Conservation (phyloP, 768 basidiomycete species). For the Neoboletus brunneissimus region DNA sequence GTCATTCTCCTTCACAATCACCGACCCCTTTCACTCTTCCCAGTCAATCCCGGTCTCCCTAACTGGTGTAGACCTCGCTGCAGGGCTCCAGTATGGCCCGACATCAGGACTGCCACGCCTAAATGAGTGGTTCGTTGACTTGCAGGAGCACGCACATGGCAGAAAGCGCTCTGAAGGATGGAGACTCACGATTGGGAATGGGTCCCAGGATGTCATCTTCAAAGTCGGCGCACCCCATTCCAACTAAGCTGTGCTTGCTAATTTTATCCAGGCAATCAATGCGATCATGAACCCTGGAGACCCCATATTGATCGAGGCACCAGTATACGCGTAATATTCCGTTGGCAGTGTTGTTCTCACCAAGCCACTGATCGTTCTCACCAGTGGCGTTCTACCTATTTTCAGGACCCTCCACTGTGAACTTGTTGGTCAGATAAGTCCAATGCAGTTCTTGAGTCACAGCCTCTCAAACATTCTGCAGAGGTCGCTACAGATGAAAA, state of each 20-base stretch:
- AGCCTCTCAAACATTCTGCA: conserved; percentile 29
- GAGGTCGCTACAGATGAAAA: conserved; percentile 76
- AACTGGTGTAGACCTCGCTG: conserved; percentile 54
- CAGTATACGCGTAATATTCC: conserved; percentile 64
- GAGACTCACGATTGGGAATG: conserved; percentile 73
- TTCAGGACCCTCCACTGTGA: conserved; percentile 56
- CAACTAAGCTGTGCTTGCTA: conserved; percentile 2
- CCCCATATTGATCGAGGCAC: conserved; percentile 75
- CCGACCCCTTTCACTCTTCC: conserved; percentile 44
- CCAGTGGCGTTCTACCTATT: conserved; percentile 65
- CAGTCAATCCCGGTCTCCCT: conserved; percentile 53
- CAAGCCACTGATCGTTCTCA: conserved; percentile 7
- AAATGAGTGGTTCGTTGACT: conserved; percentile 60
- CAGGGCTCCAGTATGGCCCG: conserved; percentile 74
- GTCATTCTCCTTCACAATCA: conserved; percentile 64
- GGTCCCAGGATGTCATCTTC: conserved; percentile 86
- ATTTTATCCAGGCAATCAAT: conserved; percentile 54
- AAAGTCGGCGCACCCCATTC: conserved; percentile 50
- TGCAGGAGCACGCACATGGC: conserved; percentile 72
- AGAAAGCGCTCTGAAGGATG: conserved; percentile 64
- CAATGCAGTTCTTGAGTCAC: not conserved
- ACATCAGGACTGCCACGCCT: conserved; percentile 69
- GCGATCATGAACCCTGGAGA: conserved; percentile 79
- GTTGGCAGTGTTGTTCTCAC: conserved; percentile 13
- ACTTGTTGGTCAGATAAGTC: conserved; percentile 47